Evolutionary conservation across 2,329 filamentous ascomycete species (phyloP), one percentile per base, ranked within the genome.

Genomic region (Xylariaceae sp.): DNA sequence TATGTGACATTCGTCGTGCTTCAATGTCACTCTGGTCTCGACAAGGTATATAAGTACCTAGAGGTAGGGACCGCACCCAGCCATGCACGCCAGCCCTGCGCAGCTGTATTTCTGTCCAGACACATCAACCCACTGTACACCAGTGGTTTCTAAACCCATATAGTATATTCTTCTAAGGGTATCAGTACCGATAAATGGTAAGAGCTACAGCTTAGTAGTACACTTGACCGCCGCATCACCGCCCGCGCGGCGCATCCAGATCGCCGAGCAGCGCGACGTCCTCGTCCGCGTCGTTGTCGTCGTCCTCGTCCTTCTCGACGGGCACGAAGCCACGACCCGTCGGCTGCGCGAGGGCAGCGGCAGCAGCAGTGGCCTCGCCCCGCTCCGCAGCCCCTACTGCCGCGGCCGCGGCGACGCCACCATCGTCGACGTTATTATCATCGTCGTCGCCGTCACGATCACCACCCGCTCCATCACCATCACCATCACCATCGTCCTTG

Each of bases 401-500:
- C 5, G 7, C 29, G 17, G 12, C 29, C 15, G 27, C 27, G 14
- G 13, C 5, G 5, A 15, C 27, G 27, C 27, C 27, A 23, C 21
- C 21, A n/a, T n/a, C n/a, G n/a, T n/a, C 21, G 21, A 7, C 21
- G 12, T 7, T 12, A 7, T 22, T 12, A 22, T 22, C 21, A 22
- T 7, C 21, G 7, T 29, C 27, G 11, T 29, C 27, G 6, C 12
- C 7, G 5, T 29, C 8, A 27, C 8, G 8, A 27, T 7, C 24
- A 27, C 21, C 21, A 23, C 16, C 14, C 32, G 5, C 23, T n/a
- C 19, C 43, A 17, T 45, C 41, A 15, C 31, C 43, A 14, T 40
- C 40, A 10, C 29, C 35, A 7, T 28, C 33, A 11, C 6, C 31
- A 9, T 33, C 23, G n/a, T 50, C 50, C 31, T 84, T 75, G n/a